These are phyloP conservation scores for Coniochaeta pulveracea DNA, from an alignment of 2,329 filamentous ascomycete species.

Conservation along the genomic window DNA sequence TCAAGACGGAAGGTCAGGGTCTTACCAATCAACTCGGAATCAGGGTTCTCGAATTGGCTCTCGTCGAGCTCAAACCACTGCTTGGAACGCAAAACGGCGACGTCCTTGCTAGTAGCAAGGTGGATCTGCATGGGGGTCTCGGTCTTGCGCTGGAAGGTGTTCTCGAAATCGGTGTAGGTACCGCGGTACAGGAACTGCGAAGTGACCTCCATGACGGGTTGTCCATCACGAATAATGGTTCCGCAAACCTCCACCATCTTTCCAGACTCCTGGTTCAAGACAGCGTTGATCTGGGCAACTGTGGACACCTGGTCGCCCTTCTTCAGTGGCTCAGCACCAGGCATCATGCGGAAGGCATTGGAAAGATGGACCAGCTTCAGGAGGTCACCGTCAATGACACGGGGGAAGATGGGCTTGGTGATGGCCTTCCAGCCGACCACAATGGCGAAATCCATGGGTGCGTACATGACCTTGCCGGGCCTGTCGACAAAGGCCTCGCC, in stretches of 20 bases:
- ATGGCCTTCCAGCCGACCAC: slow-evolving; percentile 99
- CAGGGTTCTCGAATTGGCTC: slow-evolving; percentile 40
- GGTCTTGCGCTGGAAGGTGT: slow-evolving; percentile 95
- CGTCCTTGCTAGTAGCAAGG: slow-evolving; percentile 76
- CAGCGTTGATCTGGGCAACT: slow-evolving; percentile 90
- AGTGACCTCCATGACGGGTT: slow-evolving; percentile 94
- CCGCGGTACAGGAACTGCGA: slow-evolving; percentile 97
- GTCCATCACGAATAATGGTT: slow-evolving; percentile 74
- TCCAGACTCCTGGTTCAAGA: slow-evolving; percentile 94
- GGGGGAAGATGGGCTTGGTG: slow-evolving; percentile 97
- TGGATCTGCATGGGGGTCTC: slow-evolving; percentile 94
- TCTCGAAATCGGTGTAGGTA: slow-evolving; percentile 84
- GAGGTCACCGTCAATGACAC: slow-evolving; percentile 89
- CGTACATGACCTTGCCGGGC: slow-evolving; percentile 85
- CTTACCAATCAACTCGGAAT: slow-evolving; percentile 81
- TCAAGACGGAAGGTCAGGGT: slow-evolving; percentile 94
- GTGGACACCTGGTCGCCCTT: slow-evolving; percentile 90
- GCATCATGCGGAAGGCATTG: slow-evolving; percentile 96
- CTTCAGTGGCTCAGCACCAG: slow-evolving; percentile 87
- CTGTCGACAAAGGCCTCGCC: slow-evolving; percentile 95
- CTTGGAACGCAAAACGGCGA: slow-evolving; percentile 90
- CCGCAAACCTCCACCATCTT: slow-evolving; percentile 99
- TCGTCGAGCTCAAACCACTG: slow-evolving; percentile 86
- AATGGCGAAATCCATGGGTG: slow-evolving; percentile 98
- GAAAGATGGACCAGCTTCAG: slow-evolving; percentile 94